Percentiles rank a stretch among this genome's conserved stretches.
Evolutionary conservation across 1,284 basidiomycete genomes (phyloP).

Genomic region (Chalciporus sp.): DNA sequence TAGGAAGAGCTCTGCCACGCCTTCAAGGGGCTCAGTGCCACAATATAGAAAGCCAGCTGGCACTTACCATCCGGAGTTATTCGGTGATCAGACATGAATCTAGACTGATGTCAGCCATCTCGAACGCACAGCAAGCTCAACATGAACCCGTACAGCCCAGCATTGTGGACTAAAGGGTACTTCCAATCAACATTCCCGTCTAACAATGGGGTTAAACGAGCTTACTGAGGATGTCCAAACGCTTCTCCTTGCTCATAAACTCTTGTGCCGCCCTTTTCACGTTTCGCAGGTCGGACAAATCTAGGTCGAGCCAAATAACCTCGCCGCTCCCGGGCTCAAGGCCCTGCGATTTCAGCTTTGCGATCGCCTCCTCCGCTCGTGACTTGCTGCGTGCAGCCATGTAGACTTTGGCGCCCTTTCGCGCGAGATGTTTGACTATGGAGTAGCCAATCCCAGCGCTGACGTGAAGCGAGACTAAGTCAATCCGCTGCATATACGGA

Average conservation of each 20-base stretch:
- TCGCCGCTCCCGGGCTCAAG: conserved; percentile 39
- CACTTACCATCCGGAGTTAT: conserved; percentile 40
- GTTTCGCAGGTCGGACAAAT: conserved; percentile 45
- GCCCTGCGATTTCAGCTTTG: conserved; percentile 39
- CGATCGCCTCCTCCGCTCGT: conserved; percentile 42
- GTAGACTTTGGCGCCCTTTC: conserved; percentile 49
- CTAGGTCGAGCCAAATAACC: conserved; percentile 47
- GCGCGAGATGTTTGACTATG: conserved; percentile 47
- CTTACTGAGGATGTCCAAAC: conserved; percentile 57
- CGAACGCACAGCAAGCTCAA: background rate
- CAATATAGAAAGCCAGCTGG: background rate
- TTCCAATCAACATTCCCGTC: background rate
- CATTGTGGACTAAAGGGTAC: conserved; percentile 53
- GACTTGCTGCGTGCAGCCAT: conserved; percentile 43
- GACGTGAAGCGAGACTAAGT: background rate
- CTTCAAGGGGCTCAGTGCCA: conserved; percentile 21
- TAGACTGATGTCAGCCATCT: conserved; percentile 10
- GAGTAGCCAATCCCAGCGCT: conserved; percentile 48
- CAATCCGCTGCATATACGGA: too few species aligned
- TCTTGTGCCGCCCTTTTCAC: conserved; percentile 48
- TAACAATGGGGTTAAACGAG: background rate
- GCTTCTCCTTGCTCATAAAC: conserved; percentile 48
- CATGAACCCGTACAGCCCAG: conserved; percentile 43
- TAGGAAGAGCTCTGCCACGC: conserved; percentile 42
- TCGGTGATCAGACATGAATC: conserved; percentile 22